Conservation (phyloP, 108 stramenopile genomes). For the Nannochloropsis gaditana region DNA sequence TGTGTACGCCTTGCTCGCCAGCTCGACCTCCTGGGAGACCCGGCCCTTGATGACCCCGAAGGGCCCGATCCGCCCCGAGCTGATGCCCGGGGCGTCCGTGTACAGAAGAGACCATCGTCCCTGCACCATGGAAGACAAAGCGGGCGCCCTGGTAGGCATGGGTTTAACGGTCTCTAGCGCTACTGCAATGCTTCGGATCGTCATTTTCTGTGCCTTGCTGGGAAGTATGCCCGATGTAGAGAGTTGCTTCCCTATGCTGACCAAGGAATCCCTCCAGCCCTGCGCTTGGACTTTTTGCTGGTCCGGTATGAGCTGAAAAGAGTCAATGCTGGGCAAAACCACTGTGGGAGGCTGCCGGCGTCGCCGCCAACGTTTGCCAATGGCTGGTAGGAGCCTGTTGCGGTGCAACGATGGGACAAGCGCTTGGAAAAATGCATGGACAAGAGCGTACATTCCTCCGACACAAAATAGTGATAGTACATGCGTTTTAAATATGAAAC, state of each 20-base stretch:
- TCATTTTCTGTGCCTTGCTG: neutral
- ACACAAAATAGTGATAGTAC: too few relatives aligned
- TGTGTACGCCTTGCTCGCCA: neutral
- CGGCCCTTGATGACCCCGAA: neutral
- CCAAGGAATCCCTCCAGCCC: conserved; percentile 9
- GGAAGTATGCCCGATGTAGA: neutral
- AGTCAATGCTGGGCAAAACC: neutral
- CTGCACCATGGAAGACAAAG: neutral
- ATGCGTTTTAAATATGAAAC: too few relatives aligned
- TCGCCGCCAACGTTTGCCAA: neutral
- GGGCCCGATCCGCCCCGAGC: conserved; percentile 2
- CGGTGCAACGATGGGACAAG: neutral
- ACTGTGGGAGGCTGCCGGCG: conserved; percentile 4
- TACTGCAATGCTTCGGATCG: conserved; percentile 6
- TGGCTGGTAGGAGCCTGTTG: neutral
- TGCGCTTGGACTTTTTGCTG: neutral
- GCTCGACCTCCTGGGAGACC: neutral
- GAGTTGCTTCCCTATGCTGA: neutral
- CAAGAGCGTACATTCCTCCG: too few relatives aligned
- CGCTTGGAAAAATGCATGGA: too few relatives aligned
- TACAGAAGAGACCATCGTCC: neutral
- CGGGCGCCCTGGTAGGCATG: neutral
- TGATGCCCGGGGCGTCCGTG: neutral
- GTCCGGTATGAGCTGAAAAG: neutral
- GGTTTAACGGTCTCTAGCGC: neutral